Percentiles rank a stretch among this genome's conserved stretches.
These are phyloP conservation scores for Schizosaccharomyces lindneri DNA, from an alignment of 805 yeast genomes.

Conservation along the genomic window DNA sequence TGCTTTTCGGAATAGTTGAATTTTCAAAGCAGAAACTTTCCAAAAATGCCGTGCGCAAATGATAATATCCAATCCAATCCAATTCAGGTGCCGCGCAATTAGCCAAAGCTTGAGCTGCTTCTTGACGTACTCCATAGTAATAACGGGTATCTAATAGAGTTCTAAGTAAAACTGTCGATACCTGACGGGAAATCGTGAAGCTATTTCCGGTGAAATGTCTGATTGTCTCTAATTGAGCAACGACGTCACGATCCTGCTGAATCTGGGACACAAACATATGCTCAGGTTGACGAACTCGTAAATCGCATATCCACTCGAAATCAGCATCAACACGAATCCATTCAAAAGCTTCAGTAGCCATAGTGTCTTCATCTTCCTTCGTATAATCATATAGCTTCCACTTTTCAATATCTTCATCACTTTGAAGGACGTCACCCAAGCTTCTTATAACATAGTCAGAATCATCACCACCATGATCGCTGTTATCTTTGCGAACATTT, in stretches of 20 bases:
- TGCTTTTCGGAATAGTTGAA: constrained; percentile 46
- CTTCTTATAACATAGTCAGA: constrained; percentile 22
- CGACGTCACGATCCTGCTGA: constrained; percentile 85
- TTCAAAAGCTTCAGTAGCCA: constrained; percentile 71
- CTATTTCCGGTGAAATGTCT: constrained; percentile 35
- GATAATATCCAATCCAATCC: constrained; percentile 47
- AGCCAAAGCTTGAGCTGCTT: constrained; percentile 63
- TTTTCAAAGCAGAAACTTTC: constrained; percentile 46
- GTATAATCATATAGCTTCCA: constrained; percentile 60
- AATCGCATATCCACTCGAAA: constrained; percentile 79
- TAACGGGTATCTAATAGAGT: constrained; percentile 67
- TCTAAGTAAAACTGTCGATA: constrained; percentile 53
- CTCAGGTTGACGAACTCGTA: constrained; percentile 69
- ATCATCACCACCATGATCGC: constrained; percentile 10
- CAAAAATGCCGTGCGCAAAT: constrained; percentile 45
- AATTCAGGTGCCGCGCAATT: constrained; percentile 34
- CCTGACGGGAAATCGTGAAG: constrained; percentile 28
- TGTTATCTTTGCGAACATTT: neutral
- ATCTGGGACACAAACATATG: constrained; percentile 86
- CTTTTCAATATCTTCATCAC: constrained; percentile 30
- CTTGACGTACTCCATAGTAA: constrained; percentile 67
- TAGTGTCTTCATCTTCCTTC: constrained; percentile 39
- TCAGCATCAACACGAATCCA: constrained; percentile 98
- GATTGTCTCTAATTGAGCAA: constrained; percentile 76
- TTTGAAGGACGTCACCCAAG: constrained; percentile 54